phyloP scores from a whole-genome alignment of 2,329 filamentous ascomycete genomes.

The Diaporthe capsici region DNA sequence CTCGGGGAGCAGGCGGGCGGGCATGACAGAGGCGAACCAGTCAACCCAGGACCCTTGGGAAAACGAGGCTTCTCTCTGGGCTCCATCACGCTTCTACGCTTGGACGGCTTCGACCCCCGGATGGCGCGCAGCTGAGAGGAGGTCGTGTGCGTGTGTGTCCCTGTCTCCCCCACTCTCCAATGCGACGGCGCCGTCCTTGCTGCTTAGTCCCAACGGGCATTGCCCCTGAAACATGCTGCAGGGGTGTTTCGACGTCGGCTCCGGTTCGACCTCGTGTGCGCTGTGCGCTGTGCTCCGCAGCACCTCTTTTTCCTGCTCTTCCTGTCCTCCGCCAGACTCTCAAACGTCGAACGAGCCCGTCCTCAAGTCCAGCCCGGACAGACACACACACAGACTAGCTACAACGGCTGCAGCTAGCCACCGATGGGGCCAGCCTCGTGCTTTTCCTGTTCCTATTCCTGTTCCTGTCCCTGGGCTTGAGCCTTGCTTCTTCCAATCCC shows the following conservation, averaged over 20 bases:
- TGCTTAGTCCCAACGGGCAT: constrained; percentile 30
- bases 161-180: constrained; percentile 13
- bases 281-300: constrained; percentile 9
- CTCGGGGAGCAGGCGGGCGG: neutral
- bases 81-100: constrained; percentile 23
- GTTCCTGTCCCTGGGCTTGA: neutral
- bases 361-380: neutral
- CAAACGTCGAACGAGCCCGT: constrained; percentile 9
- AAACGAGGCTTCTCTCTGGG: constrained; percentile 1
- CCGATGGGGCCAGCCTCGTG: neutral
- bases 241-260: constrained; percentile 26
- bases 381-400: neutral
- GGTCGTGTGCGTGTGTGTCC: neutral
- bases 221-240: constrained; percentile 34
- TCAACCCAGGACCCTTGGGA: constrained; percentile 14
- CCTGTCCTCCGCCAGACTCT: constrained; percentile 7
- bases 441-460: neutral
- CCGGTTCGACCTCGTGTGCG: constrained; percentile 24
- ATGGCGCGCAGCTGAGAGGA: constrained; percentile 12
- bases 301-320: neutral
- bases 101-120: constrained; percentile 21
- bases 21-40: constrained; percentile 18
- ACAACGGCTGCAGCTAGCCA: constrained; percentile 5
- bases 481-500: neutral
- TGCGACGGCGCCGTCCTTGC: constrained; percentile 7